Conservation (phyloP, 2,329 filamentous ascomycete genomes). For the Neofusicoccum kwambonambiense region DNA sequence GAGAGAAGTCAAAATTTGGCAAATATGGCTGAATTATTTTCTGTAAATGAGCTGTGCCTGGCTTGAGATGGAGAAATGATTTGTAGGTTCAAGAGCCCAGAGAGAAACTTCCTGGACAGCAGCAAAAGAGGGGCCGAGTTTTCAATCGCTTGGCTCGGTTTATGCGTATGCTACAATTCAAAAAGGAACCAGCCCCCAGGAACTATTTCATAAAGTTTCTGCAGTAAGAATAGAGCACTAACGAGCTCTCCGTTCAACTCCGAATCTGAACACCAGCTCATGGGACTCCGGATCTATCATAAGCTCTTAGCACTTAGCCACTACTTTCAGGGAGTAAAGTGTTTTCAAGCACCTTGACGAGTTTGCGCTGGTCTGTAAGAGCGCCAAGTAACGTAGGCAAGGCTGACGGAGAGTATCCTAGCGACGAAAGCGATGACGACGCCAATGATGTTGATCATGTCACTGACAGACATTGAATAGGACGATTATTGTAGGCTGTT, state of each 20-base stretch:
- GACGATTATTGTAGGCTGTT: background rate
- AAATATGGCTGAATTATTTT: too few relatives aligned
- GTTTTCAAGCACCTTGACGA: background rate
- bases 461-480: background rate
- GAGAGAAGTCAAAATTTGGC: too few relatives aligned
- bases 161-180: too few relatives aligned
- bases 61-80: too few relatives aligned
- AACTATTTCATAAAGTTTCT: too few relatives aligned
- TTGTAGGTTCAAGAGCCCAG: too few relatives aligned
- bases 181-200: too few relatives aligned
- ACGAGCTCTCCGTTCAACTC: background rate
- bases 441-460: background rate
- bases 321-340: accelerated
- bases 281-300: background rate
- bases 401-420: background rate
- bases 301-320: background rate
- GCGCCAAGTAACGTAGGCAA: background rate
- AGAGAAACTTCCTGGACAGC: too few relatives aligned
- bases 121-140: too few relatives aligned
- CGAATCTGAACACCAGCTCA: background rate
- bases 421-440: background rate
- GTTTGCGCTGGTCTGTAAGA: background rate
- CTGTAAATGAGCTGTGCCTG: too few relatives aligned
- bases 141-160: too few relatives aligned
- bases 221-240: background rate